Conservation (phyloP, 108 stramenopile genomes). For the Nannochloropsis salina region DNA sequence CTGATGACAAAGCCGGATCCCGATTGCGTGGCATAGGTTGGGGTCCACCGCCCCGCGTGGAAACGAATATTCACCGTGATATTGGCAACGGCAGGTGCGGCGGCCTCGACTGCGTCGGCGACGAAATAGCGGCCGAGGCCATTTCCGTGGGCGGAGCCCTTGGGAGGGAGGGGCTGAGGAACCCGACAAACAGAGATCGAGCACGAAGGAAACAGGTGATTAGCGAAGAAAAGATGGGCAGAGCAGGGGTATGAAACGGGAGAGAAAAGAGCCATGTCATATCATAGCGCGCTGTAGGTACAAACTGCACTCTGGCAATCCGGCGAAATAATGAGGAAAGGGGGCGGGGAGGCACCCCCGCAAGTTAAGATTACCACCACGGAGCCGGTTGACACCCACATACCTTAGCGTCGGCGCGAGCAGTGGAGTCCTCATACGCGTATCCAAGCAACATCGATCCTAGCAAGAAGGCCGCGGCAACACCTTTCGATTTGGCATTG, state of each 20-base stretch:
- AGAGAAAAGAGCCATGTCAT: too few relatives aligned
- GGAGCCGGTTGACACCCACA: neutral
- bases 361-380: too few relatives aligned
- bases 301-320: too few relatives aligned
- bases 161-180: neutral
- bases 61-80: neutral
- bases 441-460: neutral
- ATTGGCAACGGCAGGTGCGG: conserved; percentile 20
- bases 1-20: conserved; percentile 49
- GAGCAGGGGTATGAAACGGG: too few relatives aligned
- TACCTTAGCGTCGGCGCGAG: neutral
- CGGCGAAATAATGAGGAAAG: too few relatives aligned
- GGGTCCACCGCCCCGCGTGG: neutral
- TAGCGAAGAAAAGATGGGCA: too few relatives aligned
- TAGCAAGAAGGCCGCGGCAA: neutral
- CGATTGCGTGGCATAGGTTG: conserved; percentile 18
- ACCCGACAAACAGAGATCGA: neutral
- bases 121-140: conserved; percentile 5
- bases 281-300: too few relatives aligned
- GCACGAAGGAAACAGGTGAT: neutral
- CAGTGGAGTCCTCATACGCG: neutral
- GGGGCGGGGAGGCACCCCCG: too few relatives aligned
- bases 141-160: neutral
- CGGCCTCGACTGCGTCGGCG: conserved; percentile 1
- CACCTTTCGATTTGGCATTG: neutral